Evolutionary conservation across 139 green algal species (phyloP).

Genomic region (Tetraselmis chui): DNA sequence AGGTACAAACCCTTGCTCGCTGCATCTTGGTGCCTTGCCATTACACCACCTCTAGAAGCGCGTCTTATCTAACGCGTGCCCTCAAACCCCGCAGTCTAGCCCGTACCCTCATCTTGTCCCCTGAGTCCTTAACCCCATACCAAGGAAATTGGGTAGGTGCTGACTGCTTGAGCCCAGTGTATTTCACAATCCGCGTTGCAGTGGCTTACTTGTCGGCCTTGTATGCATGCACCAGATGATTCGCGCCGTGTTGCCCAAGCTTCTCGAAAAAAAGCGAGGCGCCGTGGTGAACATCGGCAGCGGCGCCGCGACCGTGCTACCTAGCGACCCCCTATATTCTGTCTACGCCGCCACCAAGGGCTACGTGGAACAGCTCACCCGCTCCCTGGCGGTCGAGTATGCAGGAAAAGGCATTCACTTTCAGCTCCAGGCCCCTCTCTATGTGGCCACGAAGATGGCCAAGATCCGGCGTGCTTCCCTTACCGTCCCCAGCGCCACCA

Average conservation of each 20-base stretch:
- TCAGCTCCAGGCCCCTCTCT: slow-evolving; percentile 70
- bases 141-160: background rate
- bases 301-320: slow-evolving; percentile 53
- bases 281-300: slow-evolving; percentile 71
- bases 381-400: slow-evolving; percentile 53
- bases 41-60: background rate
- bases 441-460: slow-evolving; percentile 76
- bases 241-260: slow-evolving; percentile 56
- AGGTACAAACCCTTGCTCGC: slow-evolving; percentile 14
- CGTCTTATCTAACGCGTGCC: no score
- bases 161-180: no score
- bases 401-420: slow-evolving; percentile 43
- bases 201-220: slow-evolving; percentile 19
- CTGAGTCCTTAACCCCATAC: background rate
- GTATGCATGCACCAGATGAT: slow-evolving; percentile 41
- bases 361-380: slow-evolving; percentile 49
- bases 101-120: no score
- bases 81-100: no score
- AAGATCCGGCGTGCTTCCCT: slow-evolving; percentile 57
- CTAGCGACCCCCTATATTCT: slow-evolving; percentile 56
- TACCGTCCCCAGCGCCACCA: slow-evolving; percentile 37
- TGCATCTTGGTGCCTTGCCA: background rate
- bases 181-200: no score
- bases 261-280: slow-evolving; percentile 55
- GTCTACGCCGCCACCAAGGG: slow-evolving; percentile 76